These are phyloP conservation scores for Pseudomassariella vexata DNA, from an alignment of 2,329 filamentous ascomycete genomes.

Conservation along the genomic window DNA sequence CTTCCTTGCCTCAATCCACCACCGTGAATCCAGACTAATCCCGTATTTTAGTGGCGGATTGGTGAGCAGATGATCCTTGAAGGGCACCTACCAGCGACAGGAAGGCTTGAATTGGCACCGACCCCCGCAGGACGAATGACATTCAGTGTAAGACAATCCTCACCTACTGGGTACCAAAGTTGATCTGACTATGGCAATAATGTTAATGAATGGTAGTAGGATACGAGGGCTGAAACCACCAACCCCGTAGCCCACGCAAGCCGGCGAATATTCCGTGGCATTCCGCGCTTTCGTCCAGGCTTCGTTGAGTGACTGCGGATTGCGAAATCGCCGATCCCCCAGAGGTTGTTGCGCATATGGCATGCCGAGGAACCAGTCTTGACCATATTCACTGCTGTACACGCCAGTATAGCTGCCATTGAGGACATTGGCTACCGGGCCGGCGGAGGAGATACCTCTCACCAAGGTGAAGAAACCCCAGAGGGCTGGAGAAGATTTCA, in stretches of 20 bases:
- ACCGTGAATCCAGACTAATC: constrained; percentile 59
- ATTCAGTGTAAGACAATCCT: constrained; percentile 59
- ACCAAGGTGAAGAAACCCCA: too few species aligned
- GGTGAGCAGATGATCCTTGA: too few species aligned
- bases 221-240: too few species aligned
- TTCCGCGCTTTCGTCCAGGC: constrained; percentile 26
- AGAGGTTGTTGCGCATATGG: constrained; percentile 42
- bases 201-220: too few species aligned
- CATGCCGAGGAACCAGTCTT: constrained; percentile 42
- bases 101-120: constrained; percentile 36
- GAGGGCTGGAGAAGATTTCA: too few species aligned
- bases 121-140: constrained; percentile 46
- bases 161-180: constrained; percentile 20
- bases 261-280: constrained; percentile 37
- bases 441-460: neutral
- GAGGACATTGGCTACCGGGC: constrained; percentile 25
- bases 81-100: too few species aligned
- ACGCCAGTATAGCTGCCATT: constrained; percentile 38
- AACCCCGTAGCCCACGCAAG: constrained; percentile 50
- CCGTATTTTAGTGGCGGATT: too few species aligned
- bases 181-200: constrained; percentile 11
- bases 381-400: constrained; percentile 28
- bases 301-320: constrained; percentile 40
- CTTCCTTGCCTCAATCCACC: constrained; percentile 19
- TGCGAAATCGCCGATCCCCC: constrained; percentile 35